Conservation (phyloP, 495 filamentous ascomycete genomes). For the Tuber umbilicatum region DNA sequence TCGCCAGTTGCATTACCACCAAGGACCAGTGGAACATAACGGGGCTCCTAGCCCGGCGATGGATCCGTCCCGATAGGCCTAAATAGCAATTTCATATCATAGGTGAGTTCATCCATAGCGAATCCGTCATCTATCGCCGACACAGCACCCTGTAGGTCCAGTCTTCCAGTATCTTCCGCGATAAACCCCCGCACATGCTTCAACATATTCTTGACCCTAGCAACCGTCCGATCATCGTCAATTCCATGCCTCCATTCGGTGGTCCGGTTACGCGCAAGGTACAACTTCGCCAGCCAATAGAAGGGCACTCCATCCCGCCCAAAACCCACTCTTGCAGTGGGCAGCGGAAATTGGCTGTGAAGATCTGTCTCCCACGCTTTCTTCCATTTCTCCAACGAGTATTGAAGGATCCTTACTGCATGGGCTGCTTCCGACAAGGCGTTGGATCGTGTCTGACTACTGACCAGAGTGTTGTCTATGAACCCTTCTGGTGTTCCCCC, state of each 20-base stretch:
- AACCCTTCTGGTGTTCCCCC: slow-evolving; percentile 49
- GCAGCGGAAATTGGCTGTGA: slow-evolving; percentile 54
- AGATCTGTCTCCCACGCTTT: slow-evolving; percentile 59
- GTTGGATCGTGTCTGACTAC: slow-evolving; percentile 15
- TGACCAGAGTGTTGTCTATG: slow-evolving; percentile 22
- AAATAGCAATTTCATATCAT: slow-evolving; percentile 64
- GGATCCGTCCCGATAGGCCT: slow-evolving; percentile 44
- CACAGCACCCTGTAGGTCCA: slow-evolving; percentile 28
- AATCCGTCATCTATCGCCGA: slow-evolving; percentile 53
- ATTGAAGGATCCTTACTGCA: slow-evolving; percentile 42
- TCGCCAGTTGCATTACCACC: not conserved
- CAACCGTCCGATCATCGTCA: slow-evolving; percentile 49
- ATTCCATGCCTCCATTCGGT: slow-evolving; percentile 34
- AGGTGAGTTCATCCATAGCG: slow-evolving; percentile 54
- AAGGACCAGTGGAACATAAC: not conserved
- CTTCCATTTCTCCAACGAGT: slow-evolving; percentile 60
- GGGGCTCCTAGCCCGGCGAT: not conserved
- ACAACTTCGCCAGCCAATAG: slow-evolving; percentile 55
- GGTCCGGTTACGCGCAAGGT: slow-evolving; percentile 35
- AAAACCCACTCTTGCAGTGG: slow-evolving; percentile 53
- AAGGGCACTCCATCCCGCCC: slow-evolving; percentile 60
- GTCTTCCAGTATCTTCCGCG: slow-evolving; percentile 24
- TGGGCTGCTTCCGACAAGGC: slow-evolving; percentile 33
- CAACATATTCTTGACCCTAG: slow-evolving; percentile 53
- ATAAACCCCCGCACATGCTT: slow-evolving; percentile 51